A percentile compares a stretch with the other conserved stretches of the same genome.
phyloP scores from a whole-genome alignment of 257 asterid species.

The Lantana camara region DNA sequence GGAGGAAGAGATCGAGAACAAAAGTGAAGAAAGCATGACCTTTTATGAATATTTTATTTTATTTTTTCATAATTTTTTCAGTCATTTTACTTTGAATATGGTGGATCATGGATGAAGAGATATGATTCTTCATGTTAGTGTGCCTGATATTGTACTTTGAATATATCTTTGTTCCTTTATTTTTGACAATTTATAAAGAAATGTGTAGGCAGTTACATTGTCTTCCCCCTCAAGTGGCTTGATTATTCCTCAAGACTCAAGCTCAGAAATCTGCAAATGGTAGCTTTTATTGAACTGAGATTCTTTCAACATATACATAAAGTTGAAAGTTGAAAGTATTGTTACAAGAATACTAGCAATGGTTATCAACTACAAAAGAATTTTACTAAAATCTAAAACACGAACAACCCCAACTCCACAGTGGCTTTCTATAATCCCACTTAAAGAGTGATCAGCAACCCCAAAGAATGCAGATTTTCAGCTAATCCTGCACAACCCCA shows the following conservation, averaged over 20 bases:
- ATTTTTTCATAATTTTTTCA: not conserved
- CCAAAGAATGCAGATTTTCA: constrained; percentile 13
- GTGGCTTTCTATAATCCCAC: constrained; percentile 23
- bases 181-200: not conserved
- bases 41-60: not conserved
- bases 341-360: not conserved
- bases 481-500: no score
- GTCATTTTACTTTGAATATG: not conserved
- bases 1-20: constrained; percentile 49
- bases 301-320: not conserved
- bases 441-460: constrained; percentile 15
- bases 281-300: not conserved
- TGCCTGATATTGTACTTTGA: not conserved
- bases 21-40: constrained; percentile 49
- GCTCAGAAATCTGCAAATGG: not conserved
- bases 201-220: not conserved
- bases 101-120: not conserved
- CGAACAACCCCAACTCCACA: constrained; percentile 17
- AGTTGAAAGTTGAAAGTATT: not conserved
- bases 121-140: not conserved
- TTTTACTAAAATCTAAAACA: not conserved
- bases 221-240: not conserved
- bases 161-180: no score
- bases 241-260: no score
- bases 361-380: constrained; percentile 25